phyloP scores from a whole-genome alignment of 345 rosid genomes.

The Eucalyptus marginata region DNA sequence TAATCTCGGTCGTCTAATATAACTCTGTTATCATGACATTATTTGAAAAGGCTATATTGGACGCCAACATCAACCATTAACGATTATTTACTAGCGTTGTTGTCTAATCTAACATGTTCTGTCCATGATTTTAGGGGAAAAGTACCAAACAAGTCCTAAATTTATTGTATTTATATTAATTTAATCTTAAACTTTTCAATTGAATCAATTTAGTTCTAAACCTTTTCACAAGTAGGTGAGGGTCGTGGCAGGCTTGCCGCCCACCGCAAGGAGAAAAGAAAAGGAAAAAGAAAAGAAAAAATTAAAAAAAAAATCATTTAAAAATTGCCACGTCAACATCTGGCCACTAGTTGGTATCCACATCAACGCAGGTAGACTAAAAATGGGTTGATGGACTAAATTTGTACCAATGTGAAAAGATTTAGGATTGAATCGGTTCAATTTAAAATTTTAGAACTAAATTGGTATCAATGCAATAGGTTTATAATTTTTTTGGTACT shows the following conservation, averaged over 20 bases:
- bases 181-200: rapidly evolving
- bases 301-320: too few species aligned
- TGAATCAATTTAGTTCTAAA: too few species aligned
- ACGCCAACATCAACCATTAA: neutral
- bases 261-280: too few species aligned
- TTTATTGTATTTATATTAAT: too few species aligned
- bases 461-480: rapidly evolving
- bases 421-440: rapidly evolving
- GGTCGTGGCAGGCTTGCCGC: rapidly evolving
- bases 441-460: too few species aligned
- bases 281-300: too few species aligned
- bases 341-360: rapidly evolving
- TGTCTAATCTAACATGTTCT: neutral
- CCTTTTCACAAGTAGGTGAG: too few species aligned
- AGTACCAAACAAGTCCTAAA: too few species aligned
- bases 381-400: too few species aligned
- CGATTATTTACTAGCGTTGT: neutral
- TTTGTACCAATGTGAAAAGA: rapidly evolving
- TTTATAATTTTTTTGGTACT: too few species aligned
- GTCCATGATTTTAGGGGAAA: neutral
- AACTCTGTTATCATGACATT: neutral
- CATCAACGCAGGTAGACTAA: rapidly evolving
- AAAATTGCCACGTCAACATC: rapidly evolving
- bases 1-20: neutral
- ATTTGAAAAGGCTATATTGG: neutral